Evolutionary conservation across 2,329 filamentous ascomycete species (phyloP).

Genomic region (Fusarium caatingaense): DNA sequence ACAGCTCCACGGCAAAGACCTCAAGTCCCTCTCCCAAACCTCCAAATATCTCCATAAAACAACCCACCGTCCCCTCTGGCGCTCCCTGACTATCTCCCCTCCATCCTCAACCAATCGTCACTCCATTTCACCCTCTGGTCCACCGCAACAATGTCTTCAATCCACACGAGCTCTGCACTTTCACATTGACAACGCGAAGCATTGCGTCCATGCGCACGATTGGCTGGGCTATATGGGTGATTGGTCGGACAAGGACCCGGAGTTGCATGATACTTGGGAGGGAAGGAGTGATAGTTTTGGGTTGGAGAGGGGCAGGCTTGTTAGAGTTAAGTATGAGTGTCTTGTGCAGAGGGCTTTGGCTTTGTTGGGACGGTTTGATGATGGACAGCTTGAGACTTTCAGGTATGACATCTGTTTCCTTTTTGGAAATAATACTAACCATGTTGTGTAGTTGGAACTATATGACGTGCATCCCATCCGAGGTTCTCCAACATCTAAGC

Average conservation of each 20-base stretch:
- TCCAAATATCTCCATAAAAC: neutral
- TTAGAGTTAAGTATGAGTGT: constrained; percentile 13
- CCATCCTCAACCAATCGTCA: neutral
- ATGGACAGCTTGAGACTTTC: neutral
- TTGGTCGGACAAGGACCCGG: rapidly evolving
- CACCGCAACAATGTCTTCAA: neutral
- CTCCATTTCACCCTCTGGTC: rapidly evolving
- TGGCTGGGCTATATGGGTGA: constrained; percentile 3
- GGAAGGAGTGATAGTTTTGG: neutral
- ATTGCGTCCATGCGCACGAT: neutral
- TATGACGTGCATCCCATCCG: neutral
- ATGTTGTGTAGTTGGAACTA: too few relatives aligned
- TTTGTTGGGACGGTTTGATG: neutral
- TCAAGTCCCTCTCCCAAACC: neutral
- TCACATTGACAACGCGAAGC: neutral
- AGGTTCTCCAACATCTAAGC: neutral
- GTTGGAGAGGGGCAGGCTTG: neutral
- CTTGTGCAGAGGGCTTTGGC: constrained; percentile 2
- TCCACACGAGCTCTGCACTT: neutral
- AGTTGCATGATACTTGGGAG: neutral
- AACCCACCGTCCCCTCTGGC: neutral
- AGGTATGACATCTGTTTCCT: too few relatives aligned
- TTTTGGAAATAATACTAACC: too few relatives aligned
- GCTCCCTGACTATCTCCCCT: neutral
- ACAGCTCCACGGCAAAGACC: neutral